Percentiles rank a stretch among this genome's conserved stretches.
These are phyloP conservation scores for Kazachstania martiniae DNA, from an alignment of 805 yeast genomes.

Conservation along the genomic window DNA sequence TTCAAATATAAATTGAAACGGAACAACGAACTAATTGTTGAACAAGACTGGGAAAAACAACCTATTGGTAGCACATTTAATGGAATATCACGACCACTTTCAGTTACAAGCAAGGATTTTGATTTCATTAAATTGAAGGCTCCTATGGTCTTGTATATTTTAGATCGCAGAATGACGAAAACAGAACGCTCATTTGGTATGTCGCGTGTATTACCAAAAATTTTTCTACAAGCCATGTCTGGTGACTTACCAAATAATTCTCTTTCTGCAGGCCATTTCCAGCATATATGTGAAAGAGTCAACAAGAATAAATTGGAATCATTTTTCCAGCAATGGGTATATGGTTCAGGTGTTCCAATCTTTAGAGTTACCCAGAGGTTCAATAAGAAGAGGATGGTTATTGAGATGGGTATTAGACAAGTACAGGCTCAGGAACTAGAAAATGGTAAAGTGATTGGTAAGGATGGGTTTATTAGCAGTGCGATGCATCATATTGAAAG, in stretches of 20 bases:
- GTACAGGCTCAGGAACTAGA: conserved; percentile 58
- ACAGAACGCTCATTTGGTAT: conserved; percentile 91
- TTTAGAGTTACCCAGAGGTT: conserved; percentile 84
- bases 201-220: conserved; percentile 80
- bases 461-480: conserved; percentile 21
- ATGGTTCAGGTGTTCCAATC: conserved; percentile 78
- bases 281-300: conserved; percentile 89
- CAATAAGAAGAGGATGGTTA: conserved; percentile 85
- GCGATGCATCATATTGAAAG: conserved; percentile 18
- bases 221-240: conserved; percentile 89
- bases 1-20: conserved; percentile 60
- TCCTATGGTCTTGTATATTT: conserved; percentile 71
- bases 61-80: conserved; percentile 65
- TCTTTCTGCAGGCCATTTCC: conserved; percentile 75
- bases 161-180: conserved; percentile 89
- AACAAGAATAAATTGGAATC: conserved; percentile 71
- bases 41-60: conserved; percentile 63
- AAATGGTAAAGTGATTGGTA: conserved; percentile 15
- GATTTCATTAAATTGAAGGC: conserved; percentile 68
- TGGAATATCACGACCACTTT: conserved; percentile 23
- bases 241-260: conserved; percentile 77
- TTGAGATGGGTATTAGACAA: conserved; percentile 91
- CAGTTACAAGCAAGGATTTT: conserved; percentile 35
- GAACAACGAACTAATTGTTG: conserved; percentile 55
- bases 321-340: conserved; percentile 91